phyloP scores from a whole-genome alignment of 2,329 filamentous ascomycete species.

The Tolypocladium cylindrosporum region DNA sequence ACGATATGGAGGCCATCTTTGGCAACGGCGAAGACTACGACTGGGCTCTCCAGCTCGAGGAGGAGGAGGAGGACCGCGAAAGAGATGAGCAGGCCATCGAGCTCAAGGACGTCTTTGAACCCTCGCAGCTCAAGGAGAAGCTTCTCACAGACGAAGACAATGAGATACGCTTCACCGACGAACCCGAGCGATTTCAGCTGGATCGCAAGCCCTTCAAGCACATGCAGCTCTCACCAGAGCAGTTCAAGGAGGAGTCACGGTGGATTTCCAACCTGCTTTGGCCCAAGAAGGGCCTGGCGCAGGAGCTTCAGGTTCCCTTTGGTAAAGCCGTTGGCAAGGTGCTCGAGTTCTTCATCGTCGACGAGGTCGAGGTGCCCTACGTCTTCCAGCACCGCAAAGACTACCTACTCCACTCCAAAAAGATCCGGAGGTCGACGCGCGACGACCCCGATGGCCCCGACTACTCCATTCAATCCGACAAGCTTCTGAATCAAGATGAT shows the following conservation, averaged over 20 bases:
- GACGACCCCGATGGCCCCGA: conserved; percentile 63
- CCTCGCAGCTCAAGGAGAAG: conserved; percentile 86
- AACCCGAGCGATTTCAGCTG: conserved; percentile 90
- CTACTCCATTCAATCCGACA: conserved; percentile 69
- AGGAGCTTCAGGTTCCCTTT: conserved; percentile 71
- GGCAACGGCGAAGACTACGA: conserved; percentile 93
- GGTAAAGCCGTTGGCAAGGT: conserved; percentile 84
- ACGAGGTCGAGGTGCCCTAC: conserved; percentile 92
- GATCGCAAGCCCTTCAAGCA: conserved; percentile 83
- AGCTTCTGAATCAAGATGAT: conserved; percentile 84
- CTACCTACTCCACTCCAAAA: conserved; percentile 85
- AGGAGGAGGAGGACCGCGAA: conserved; percentile 70
- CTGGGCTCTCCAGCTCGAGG: conserved; percentile 85
- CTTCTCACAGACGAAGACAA: conserved; percentile 95
- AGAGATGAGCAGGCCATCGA: conserved; percentile 77
- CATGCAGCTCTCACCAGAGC: conserved; percentile 68
- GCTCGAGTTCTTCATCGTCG: conserved; percentile 87
- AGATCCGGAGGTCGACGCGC: conserved; percentile 49
- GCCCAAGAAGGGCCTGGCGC: conserved; percentile 69
- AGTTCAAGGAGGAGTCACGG: conserved; percentile 78
- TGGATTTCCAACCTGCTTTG: conserved; percentile 91
- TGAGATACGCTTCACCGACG: conserved; percentile 74
- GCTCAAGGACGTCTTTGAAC: conserved; percentile 96
- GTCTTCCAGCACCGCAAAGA: conserved; percentile 98
- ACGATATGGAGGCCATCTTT: conserved; percentile 94